Evolutionary conservation across 1,284 basidiomycete species (phyloP), one percentile per base, ranked within the genome.

Genomic region (Afroboletus lepidellus): DNA sequence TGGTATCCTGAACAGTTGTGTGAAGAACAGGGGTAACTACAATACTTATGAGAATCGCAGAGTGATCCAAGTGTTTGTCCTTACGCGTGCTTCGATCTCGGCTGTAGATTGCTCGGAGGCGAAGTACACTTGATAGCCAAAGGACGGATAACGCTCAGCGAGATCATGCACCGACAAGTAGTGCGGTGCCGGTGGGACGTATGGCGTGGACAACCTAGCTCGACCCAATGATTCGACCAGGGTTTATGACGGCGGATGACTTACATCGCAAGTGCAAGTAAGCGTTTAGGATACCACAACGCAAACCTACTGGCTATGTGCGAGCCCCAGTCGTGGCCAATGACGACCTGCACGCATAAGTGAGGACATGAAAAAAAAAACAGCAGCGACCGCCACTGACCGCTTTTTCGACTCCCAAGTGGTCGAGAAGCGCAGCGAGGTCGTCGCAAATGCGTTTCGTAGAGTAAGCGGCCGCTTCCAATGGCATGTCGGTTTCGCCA

Each of bases 281-380:
- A 57, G 30, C 85, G 75, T 16, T 80, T 67, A 0, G 87, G 84
- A 63, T 85, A 67, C 84, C 84, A 87, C 24, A 87, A 71, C 13
- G 84, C 81, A 58, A 90, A 85, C 21, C 85, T 75, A 32, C 75
- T 74, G 4, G 74, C 83, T 8, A 72, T 77, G 55, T 72, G 78
- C 8, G 83, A 71, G 3, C 87, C 87, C 87, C 87, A 89, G 60
- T 90, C 87, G 57, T 89, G 87, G 3, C 85, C 87, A 55, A 87
- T 72, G 44, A 88, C 66, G 13, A 87, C 74, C 83, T 86, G 51
- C 1, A 24, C 16, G n/a, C n/a, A n/a, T n/a, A 11, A 3, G 39
- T 51, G 20, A 57, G 43, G 33, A 53, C 16, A 27, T 37, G 11
- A 18, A 48, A 12, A 18, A 33, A 13, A 37, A 30, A n/a, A 15